Evolutionary conservation across 2,329 filamentous ascomycete species (phyloP), one percentile per base, ranked within the genome.

Genomic region (Lecanicillium sp.): DNA sequence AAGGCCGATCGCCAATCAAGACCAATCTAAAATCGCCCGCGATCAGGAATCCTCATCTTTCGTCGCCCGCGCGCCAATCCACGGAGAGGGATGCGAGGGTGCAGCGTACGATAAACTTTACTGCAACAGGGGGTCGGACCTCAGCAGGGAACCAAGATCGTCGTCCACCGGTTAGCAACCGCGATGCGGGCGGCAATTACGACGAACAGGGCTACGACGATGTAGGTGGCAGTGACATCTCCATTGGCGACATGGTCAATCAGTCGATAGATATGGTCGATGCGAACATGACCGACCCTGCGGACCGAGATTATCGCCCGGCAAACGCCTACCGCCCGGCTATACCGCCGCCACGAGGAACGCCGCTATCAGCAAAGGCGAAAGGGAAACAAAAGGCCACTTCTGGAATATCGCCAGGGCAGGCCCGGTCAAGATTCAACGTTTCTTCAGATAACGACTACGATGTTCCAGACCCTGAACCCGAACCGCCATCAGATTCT

Each of bases 21-120:
- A 81, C 80, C 4, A 62, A 70, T 25, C 66, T 78, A 18, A 62
- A 67, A 11, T 77, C 73, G 3, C 81, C 81, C 1, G 78, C 81
- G 18, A 71, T 77, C 44, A 71, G 72, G 40, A 78, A 77, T 48
- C 77, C 74, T 4, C 71, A 72, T 34, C 58, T 81, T 38, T 76
- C 70, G 13, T 76, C 70, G 13, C 69, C 73, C 0, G 53, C 58
- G 9, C 64, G 65, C 17, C 65, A 60, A n/a, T 58, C 61, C 2
- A 49, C 45, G 25, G 45, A 45, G 41, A 6, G 22, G 22, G 59
- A 58, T 11, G 54, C 54, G 17, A 61, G 66, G 4, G 69, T 78
- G 12, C 74, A 68, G 41, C 68, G 22, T 11, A 25, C 6, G 22
- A 77, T 39, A 65, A 62, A 29, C 60, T 83, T 8, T 66, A 81